Base-by-base conservation (phyloP, 768 basidiomycete species). In the Mycena amicta region DNA sequence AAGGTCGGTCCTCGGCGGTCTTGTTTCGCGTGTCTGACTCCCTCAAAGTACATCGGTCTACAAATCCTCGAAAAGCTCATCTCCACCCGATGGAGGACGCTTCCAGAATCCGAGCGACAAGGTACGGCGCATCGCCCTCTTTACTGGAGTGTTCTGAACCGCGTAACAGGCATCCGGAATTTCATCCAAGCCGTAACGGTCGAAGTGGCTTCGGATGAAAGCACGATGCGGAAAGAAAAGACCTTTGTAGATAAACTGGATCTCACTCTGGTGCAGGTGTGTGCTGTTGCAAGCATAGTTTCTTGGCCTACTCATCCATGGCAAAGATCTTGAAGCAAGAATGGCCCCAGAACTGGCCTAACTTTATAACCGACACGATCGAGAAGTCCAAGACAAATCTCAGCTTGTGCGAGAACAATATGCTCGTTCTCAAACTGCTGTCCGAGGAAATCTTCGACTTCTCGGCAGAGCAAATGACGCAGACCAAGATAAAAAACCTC, bases 261-360 rank as follows among this genome's bases (percentile, higher is more conserved):
- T 70, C 81, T 99, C 53, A 93, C 95, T 22, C 83, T 99, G 47
- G 93, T 99, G 54, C 93, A 96, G 79, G 95, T 93, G 57, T 58
- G 82, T 72, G 26, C 22, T 23, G 51, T 33, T 50, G 59, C 28
- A 41, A 52, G 5, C 49, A 46, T 23, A 50, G 26, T 59, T 30
- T 56, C 16, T 57, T 52, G 58, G 68, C 60, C 20, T 52, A 49
- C 51, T 5, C 23, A 51, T 56, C 39, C 25, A 29, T 20, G 11
- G 11, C n/a, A 22, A 68, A 99, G 95, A 97, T 99, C 60, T 79
- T 99, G 63, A 99, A 98, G 76, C 97, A 98, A 79, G 97, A 98
- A 72, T 99, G 97, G 97, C 96, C 96, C 25, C 93, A 97, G 72
- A 95, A 97, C 69, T 99, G 97, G 97, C 95, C 96, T 29, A 92